phyloP scores from a whole-genome alignment of 176 grass and related monocot species.

The Chloris gayana region DNA sequence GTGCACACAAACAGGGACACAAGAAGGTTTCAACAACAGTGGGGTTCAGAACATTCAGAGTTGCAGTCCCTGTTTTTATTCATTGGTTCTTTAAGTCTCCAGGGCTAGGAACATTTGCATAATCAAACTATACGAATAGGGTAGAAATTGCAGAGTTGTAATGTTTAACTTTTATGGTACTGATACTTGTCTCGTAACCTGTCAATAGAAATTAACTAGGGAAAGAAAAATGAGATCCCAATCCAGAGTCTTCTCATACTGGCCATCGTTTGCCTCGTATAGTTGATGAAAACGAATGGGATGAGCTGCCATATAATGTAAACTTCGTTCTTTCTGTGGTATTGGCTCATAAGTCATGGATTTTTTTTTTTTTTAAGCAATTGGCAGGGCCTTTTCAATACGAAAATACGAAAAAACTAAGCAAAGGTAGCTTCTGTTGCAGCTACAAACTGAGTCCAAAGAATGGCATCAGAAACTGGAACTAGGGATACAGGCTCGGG shows the following conservation, averaged over 20 bases:
- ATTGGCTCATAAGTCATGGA: not conserved
- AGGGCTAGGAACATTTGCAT: not conserved
- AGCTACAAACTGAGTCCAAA: no score
- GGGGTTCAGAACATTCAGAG: not conserved
- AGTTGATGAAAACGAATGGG: no score
- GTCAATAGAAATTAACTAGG: slow-evolving; percentile 1
- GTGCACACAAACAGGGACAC: not conserved
- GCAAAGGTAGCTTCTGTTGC: no score
- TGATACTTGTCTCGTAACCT: no score
- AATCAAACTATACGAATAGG: not conserved
- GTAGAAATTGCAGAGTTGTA: not conserved
- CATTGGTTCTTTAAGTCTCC: not conserved
- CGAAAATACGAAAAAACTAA: no score
- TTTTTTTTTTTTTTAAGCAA: no score
- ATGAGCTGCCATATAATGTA: no score
- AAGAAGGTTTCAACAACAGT: not conserved
- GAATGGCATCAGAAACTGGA: no score
- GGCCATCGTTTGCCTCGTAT: not conserved
- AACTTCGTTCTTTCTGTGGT: not conserved
- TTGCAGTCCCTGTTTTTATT: not conserved
- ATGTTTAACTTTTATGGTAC: not conserved
- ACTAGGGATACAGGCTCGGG: no score
- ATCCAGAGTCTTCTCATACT: not conserved
- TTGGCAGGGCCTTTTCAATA: no score
- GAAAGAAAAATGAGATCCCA: not conserved